Base-by-base conservation (phyloP, 176 grass and related monocot genomes). In the Musa acuminata region DNA sequence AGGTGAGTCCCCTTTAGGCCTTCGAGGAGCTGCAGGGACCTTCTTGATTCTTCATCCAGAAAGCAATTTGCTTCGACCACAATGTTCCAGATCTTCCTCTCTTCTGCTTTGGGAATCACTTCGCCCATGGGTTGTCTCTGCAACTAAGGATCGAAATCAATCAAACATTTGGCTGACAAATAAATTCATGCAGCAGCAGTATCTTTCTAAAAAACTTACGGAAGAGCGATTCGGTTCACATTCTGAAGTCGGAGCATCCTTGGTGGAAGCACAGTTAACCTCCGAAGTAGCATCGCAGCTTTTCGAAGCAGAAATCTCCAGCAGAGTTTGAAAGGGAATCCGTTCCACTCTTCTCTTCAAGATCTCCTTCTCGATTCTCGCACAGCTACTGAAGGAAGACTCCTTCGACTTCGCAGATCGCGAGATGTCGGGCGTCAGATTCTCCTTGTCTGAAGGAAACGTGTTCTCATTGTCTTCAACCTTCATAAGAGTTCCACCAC, bases 391-490 rank as follows among this genome's bases (percentile, higher is more conserved):
- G 69, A 82, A 81, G 75, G 82, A 50, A 79, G 49, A 51, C 49
- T 80, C 76, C 57, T 86, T 43, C 0, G 35, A 43, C 4, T 43
- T 43, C 35, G 4, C 35, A 6, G 35, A 43, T 43, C 4, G 35
- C 35, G 35, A 43, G 35, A 43, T 43, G 35, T 43, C 4, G 35
- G 35, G 35, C 35, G 35, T 43, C 35, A 43, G 35, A 43, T 43
- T 99, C 84, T 99, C 95, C 79, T 99, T 99, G 75, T 91, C 84
- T 49, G 88, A 89, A 75, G 50, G 78, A 84, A 89, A 89, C 73
- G 73, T 51, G 55, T 87, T 80, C 20, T 86, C 75, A 63, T 85
- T 79, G 75, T 85, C 77, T 48, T 84, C 77, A 78, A 57, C 64
- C n/a, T 51, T 64, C 12, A 64, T 13, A 17, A 4, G 49, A 25